Percentiles rank a stretch among this genome's conserved stretches.
Evolutionary conservation across 2,329 filamentous ascomycete species (phyloP).

Genomic region (Paracamarosporium sp.): DNA sequence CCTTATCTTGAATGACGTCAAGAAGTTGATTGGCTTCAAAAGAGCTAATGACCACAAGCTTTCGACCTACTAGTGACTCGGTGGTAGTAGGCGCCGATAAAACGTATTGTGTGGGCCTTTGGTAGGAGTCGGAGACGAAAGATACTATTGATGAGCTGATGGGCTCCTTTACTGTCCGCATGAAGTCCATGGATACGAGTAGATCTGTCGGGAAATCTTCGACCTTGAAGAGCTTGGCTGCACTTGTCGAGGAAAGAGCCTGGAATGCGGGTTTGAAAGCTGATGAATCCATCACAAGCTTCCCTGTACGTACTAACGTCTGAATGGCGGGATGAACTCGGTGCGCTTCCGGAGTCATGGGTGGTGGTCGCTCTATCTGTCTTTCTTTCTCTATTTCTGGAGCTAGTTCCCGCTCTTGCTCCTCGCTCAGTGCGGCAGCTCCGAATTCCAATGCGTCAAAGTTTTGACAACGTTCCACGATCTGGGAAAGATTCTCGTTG

Average conservation of each 20-base stretch:
- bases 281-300: constrained; percentile 21
- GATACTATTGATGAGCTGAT: too few relatives aligned
- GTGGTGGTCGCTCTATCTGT: constrained; percentile 58
- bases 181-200: constrained; percentile 60
- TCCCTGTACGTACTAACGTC: constrained; percentile 50
- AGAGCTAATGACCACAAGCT: constrained; percentile 65
- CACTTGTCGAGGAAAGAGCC: constrained; percentile 51
- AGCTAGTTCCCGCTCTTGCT: constrained; percentile 72
- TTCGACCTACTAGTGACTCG: neutral
- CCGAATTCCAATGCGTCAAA: constrained; percentile 38
- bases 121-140: constrained; percentile 53
- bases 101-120: constrained; percentile 64
- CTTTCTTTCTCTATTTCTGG: constrained; percentile 69
- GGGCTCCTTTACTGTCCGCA: constrained; percentile 48
- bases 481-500: constrained; percentile 17
- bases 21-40: constrained; percentile 65
- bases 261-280: constrained; percentile 57
- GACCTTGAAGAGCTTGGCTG: constrained; percentile 42
- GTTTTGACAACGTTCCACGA: constrained; percentile 25
- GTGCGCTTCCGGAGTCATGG: constrained; percentile 51
- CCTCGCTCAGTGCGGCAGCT: constrained; percentile 61
- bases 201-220: constrained; percentile 45
- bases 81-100: constrained; percentile 22
- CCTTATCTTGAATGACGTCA: constrained; percentile 42
- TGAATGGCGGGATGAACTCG: constrained; percentile 52